These are phyloP conservation scores for Pseudogymnoascus sp. DNA, from an alignment of 2,329 filamentous ascomycete genomes.

Conservation along the genomic window DNA sequence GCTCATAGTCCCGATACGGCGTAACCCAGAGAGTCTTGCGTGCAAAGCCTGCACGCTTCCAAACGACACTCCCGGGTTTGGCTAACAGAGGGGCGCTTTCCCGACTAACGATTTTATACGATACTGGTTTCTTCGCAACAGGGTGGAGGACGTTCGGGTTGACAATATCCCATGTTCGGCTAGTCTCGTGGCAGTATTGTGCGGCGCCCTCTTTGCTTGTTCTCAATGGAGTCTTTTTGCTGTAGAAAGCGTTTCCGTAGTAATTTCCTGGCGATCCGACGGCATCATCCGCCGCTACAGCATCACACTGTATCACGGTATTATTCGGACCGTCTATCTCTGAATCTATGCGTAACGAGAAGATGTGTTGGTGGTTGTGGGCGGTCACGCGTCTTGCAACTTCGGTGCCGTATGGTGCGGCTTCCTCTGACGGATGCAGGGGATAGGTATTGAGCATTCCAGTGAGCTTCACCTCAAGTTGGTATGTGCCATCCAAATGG, in stretches of 20 bases:
- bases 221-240: conserved; percentile 69
- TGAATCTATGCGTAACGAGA: conserved; percentile 80
- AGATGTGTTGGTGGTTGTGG: conserved; percentile 92
- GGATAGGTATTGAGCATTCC: conserved; percentile 89
- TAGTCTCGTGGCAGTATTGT: conserved; percentile 73
- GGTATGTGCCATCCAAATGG: conserved; percentile 84
- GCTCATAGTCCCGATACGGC: conserved; percentile 47
- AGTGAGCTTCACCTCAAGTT: conserved; percentile 84
- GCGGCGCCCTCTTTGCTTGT: conserved; percentile 61
- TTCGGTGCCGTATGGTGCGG: conserved; percentile 80
- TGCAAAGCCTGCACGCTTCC: conserved; percentile 50
- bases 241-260: conserved; percentile 86
- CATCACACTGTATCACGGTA: conserved; percentile 77
- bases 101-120: conserved; percentile 82
- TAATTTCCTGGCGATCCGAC: conserved; percentile 75
- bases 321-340: conserved; percentile 82
- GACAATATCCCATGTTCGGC: conserved; percentile 81
- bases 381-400: conserved; percentile 87
- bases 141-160: conserved; percentile 80
- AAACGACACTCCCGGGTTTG: conserved; percentile 69
- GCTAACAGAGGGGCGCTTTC: conserved; percentile 73
- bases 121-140: conserved; percentile 73
- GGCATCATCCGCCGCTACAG: conserved; percentile 58
- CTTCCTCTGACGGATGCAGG: conserved; percentile 71
- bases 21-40: conserved; percentile 51